A percentile compares a stretch with the other conserved stretches of the same genome.
phyloP scores from a whole-genome alignment of 2,329 filamentous ascomycete species.

The Aspergillus quadricinctus region DNA sequence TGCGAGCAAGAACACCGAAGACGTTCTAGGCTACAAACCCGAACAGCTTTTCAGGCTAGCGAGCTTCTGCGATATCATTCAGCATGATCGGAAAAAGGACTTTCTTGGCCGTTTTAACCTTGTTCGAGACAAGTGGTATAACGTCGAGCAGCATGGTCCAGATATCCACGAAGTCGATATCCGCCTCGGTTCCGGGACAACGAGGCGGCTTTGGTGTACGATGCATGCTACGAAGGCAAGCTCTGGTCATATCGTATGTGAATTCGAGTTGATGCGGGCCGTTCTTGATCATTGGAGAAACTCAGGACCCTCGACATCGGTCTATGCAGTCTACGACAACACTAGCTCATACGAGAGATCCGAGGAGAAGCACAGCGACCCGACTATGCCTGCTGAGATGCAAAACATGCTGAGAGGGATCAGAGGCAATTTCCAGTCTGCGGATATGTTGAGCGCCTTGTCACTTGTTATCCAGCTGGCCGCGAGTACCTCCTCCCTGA shows the following conservation, averaged over 20 bases:
- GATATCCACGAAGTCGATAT: constrained; percentile 81
- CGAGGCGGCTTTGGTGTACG: constrained; percentile 78
- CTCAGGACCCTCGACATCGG: constrained; percentile 12
- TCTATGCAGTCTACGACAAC: constrained; percentile 55
- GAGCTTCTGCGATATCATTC: constrained; percentile 78
- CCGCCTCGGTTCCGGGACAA: constrained; percentile 51
- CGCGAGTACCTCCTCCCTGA: constrained; percentile 57
- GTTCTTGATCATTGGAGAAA: constrained; percentile 48
- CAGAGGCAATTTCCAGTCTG: constrained; percentile 74
- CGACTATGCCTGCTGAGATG: constrained; percentile 73
- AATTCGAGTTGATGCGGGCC: constrained; percentile 83
- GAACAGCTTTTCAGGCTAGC: constrained; percentile 67
- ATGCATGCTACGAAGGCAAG: constrained; percentile 70
- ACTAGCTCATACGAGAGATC: constrained; percentile 68
- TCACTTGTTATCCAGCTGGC: constrained; percentile 87
- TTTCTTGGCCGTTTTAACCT: constrained; percentile 84
- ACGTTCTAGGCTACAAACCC: constrained; percentile 72
- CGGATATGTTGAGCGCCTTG: constrained; percentile 92
- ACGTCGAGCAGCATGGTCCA: constrained; percentile 70
- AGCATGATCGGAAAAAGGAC: constrained; percentile 80
- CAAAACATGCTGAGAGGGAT: constrained; percentile 70
- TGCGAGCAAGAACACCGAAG: constrained; percentile 74
- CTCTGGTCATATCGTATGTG: constrained; percentile 72
- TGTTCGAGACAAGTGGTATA: constrained; percentile 74
- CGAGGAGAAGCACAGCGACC: constrained; percentile 67